Evolutionary conservation across 108 stramenopile genomes (phyloP), one percentile per base, ranked within the genome.

Genomic region (Mayamaea pseudoterrestris): DNA sequence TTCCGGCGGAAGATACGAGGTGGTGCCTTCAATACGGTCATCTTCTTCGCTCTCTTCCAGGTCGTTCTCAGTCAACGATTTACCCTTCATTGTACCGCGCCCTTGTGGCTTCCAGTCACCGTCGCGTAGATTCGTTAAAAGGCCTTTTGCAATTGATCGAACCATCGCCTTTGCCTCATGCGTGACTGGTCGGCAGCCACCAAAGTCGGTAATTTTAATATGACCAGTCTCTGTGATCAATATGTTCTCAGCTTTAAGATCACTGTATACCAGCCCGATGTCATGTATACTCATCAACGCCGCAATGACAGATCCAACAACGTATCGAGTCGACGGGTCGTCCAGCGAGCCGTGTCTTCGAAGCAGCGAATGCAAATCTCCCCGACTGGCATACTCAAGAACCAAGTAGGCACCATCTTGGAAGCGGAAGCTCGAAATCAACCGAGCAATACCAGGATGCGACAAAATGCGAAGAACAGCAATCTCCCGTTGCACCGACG

Each of bases 141-240:
- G 60, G 53, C 83, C 72, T 41, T 60, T 61, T 14, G 78, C 68
- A n/a, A 53, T 68, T 2, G 41, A 27, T 2, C 21, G 36, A 13
- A 54, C 16, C 41, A 57, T 47, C 30, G 51, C 32, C 57, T 73
- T 81, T 9, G 88, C 90, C 23, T 65, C 64, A 35, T 57, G 60
- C 5, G 91, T 85, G 13, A 82, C 52, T 2, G 94, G 78, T 7
- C 97, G 82, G 31, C 86, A 85, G 31, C 73, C 98, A 17, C 98
- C 98, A 63, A 97, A 99, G 46, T 99, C 98, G 1, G 93, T 90
- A 3, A 99, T 36, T 63, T 99, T 99, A 11, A 91, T 64, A 58
- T 99, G 96, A 12, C 98, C 96, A 11, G 67, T 61, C 45, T 87
- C 92, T 11, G 92, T 94, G 23, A 99, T 90, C 18, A 99, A 61